Evolutionary conservation across 2,329 filamentous ascomycete genomes (phyloP), one percentile per base, ranked within the genome.

Genomic region (Ilyonectria robusta): DNA sequence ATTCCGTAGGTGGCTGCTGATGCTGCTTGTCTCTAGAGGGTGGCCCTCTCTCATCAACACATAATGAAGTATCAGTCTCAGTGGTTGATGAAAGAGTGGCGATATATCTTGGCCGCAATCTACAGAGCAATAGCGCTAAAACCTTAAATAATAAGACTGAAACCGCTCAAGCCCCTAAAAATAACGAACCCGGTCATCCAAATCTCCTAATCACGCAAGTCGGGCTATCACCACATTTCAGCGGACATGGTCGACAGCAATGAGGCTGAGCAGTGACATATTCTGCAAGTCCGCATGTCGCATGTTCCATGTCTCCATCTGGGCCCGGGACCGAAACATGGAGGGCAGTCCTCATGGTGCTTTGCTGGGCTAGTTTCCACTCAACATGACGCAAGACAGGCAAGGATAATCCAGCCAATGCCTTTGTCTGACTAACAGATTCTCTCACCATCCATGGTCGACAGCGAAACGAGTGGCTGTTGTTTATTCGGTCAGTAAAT

Each of bases 381-480:
- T 62, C 44, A 44, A 42, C 53, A 42, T 57, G 54, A 58, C 44
- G 53, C 60, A 44, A 44, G 21, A 10, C n/a, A 33, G 23, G 35
- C 60, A 50, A 40, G 33, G 44, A 33, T 63, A 26, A 42, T 44
- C 53, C 23, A 37, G 59, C 26, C 26, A 21, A 17, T 6, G 13
- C 35, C 17, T 40, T 17, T 59, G 23, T 33, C 26, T 13, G 47
- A 50, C 7, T 50, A 15, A 29, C 23, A 29, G 13, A 50, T 15
- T n/a, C 13, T 17, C 6, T 48, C 15, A 11, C 40, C 15, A 42
- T 42, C 40, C 40, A 42, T 42, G 15, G 15, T 8, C 7, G 21
- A 48, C 13, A 13, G 13, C 19, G 13, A 7, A 48, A 29, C 46
- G 15, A 48, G 13, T 48, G 46, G 23, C 21, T 48, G 21, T 3